Conservation (phyloP, 2,329 filamentous ascomycete genomes). For the Ophiostoma sp. region DNA sequence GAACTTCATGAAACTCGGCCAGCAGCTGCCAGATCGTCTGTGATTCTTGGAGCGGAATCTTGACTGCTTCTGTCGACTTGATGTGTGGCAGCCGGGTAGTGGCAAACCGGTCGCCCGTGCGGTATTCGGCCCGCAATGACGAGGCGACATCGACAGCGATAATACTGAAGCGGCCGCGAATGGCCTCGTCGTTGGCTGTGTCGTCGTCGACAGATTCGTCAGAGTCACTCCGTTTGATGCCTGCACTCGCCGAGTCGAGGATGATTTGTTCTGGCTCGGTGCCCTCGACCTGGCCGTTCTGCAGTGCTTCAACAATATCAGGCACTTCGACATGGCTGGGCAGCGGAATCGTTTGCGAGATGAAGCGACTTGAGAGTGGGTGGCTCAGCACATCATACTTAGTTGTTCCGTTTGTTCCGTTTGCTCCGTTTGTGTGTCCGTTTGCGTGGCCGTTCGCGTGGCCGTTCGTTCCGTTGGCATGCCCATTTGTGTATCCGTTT, state of each 20-base stretch:
- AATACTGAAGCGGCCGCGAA: slow-evolving; percentile 69
- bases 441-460: not conserved
- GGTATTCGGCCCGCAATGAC: slow-evolving; percentile 59
- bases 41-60: slow-evolving; percentile 32
- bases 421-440: not conserved
- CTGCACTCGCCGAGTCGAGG: slow-evolving; percentile 60
- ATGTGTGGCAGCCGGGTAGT: slow-evolving; percentile 34
- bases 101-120: slow-evolving; percentile 48
- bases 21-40: slow-evolving; percentile 53
- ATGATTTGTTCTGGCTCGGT: slow-evolving; percentile 50
- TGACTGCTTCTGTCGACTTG: not conserved
- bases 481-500: not conserved
- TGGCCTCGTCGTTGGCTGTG: slow-evolving; percentile 29
- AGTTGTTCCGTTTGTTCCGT: not conserved
- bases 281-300: not conserved
- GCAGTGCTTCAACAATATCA: slow-evolving; percentile 55
- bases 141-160: slow-evolving; percentile 65
- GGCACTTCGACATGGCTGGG: slow-evolving; percentile 51
- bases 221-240: slow-evolving; percentile 34
- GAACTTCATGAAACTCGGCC: slow-evolving; percentile 45
- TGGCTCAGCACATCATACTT: slow-evolving; percentile 14
- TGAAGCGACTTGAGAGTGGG: slow-evolving; percentile 37
- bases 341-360: slow-evolving; percentile 45
- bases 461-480: not conserved
- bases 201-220: not conserved